Evolutionary conservation across 306 rosid genomes (phyloP).

Genomic region (Spatholobus suberectus): DNA sequence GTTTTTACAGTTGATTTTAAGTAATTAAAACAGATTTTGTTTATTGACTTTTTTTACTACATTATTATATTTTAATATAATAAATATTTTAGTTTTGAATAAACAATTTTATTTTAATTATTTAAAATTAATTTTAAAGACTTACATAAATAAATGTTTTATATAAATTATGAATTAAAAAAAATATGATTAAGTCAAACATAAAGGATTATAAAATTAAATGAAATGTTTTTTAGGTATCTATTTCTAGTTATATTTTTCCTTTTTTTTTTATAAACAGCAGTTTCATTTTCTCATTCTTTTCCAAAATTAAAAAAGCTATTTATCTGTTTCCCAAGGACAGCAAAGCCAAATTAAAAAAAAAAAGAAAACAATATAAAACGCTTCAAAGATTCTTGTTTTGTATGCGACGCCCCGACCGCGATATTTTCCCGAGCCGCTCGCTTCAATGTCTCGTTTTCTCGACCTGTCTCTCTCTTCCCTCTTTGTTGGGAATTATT

Average conservation of each 20-base stretch:
- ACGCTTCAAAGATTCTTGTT: slow-evolving; percentile 61
- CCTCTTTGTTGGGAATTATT: not conserved
- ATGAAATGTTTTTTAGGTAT: too few relatives aligned
- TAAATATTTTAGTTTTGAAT: too few relatives aligned
- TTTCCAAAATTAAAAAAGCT: not conserved
- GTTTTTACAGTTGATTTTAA: not conserved
- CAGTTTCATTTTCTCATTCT: not conserved
- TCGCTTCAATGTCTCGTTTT: slow-evolving; percentile 28
- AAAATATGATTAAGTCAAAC: not conserved
- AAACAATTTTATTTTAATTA: not conserved
- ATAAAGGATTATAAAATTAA: not conserved
- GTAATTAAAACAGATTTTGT: not conserved
- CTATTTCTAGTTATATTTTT: too few relatives aligned
- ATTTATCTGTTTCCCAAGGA: not conserved
- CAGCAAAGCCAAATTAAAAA: not conserved
- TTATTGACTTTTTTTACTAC: too few relatives aligned
- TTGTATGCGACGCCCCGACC: slow-evolving; percentile 93
- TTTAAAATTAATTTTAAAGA: not conserved
- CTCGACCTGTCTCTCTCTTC: not conserved
- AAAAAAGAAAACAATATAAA: not conserved
- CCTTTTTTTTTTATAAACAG: not conserved
- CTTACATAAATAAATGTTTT: not conserved
- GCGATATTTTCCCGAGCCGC: slow-evolving; percentile 49
- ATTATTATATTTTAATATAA: not conserved
- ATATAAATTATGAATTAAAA: not conserved